Percentiles rank a stretch among this genome's conserved stretches.
Evolutionary conservation across 371 early-diverging fungal species (phyloP).

Genomic region (Blyttiomyces sp.): DNA sequence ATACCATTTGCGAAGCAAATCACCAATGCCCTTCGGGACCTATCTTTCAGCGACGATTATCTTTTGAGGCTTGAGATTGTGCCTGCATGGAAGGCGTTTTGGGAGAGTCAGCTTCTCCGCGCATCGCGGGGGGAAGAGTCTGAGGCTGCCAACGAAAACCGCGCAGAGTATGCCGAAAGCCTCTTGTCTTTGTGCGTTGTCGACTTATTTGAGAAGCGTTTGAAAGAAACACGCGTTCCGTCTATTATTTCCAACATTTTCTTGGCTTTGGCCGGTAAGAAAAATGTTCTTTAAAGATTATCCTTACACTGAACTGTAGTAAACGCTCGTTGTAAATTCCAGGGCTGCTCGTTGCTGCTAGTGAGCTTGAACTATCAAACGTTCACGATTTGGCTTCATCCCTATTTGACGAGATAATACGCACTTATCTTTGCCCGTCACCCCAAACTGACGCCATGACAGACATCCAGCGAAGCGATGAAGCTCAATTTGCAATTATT

Average conservation of each 20-base stretch:
- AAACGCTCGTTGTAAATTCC: not conserved
- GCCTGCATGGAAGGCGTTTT: conserved; percentile 15
- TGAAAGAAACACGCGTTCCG: conserved; percentile 15
- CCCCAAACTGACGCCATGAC: not conserved
- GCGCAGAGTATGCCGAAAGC: conserved; percentile 7
- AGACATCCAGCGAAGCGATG: conserved; percentile 22
- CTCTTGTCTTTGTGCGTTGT: not conserved
- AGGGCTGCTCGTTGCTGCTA: conserved; percentile 21
- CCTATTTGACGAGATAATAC: conserved; percentile 4
- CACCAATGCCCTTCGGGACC: conserved; percentile 21
- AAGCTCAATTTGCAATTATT: conserved; percentile 23
- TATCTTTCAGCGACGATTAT: conserved; percentile 18
- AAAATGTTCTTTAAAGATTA: not conserved
- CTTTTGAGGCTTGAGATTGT: conserved; percentile 15
- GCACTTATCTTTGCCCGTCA: not conserved
- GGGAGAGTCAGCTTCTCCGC: conserved; percentile 15
- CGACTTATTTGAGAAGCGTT: conserved; percentile 19
- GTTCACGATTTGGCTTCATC: conserved; percentile 12
- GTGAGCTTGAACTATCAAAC: conserved; percentile 4
- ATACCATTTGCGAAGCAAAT: too few relatives aligned
- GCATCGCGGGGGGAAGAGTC: conserved; percentile 2
- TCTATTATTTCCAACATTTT: conserved; percentile 13
- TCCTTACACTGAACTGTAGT: not conserved
- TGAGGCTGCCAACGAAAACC: not conserved
- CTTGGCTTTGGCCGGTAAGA: conserved; percentile 14